Conservation (phyloP, 306 rosid genomes). For the Betula pendula region DNA sequence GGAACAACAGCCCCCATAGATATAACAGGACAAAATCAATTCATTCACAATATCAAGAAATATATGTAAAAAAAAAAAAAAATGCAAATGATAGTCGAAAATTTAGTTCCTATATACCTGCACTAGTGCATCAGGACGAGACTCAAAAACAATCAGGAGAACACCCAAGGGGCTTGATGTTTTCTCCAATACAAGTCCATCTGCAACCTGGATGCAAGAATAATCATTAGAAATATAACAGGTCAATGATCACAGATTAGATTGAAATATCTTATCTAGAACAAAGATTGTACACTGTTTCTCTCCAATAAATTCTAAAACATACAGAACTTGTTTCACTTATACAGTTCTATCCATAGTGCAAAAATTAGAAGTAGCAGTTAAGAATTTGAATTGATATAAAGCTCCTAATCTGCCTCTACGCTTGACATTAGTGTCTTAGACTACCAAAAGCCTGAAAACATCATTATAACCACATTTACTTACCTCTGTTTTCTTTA, state of each 20-base stretch:
- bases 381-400: neutral
- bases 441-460: constrained; percentile 18
- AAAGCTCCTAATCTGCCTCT: neutral
- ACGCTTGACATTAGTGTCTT: constrained; percentile 4
- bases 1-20: constrained; percentile 7
- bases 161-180: constrained; percentile 94
- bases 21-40: neutral
- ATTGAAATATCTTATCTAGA: neutral
- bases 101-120: constrained; percentile 54
- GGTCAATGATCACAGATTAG: constrained; percentile 11
- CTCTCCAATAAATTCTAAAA: neutral
- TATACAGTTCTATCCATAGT: neutral
- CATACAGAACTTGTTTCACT: neutral
- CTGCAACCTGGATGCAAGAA: constrained; percentile 68
- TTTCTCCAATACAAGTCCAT: constrained; percentile 89
- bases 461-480: constrained; percentile 6
- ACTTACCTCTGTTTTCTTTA: constrained; percentile 81
- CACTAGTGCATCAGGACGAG: constrained; percentile 96
- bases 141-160: constrained; percentile 88
- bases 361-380: constrained; percentile 1
- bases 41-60: neutral
- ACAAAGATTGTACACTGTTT: neutral
- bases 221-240: constrained; percentile 33
- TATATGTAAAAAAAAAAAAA: neutral
- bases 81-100: constrained; percentile 1